Evolutionary conservation across 768 basidiomycete species (phyloP), one percentile per base, ranked within the genome.

Genomic region (Amanita phalloides): DNA sequence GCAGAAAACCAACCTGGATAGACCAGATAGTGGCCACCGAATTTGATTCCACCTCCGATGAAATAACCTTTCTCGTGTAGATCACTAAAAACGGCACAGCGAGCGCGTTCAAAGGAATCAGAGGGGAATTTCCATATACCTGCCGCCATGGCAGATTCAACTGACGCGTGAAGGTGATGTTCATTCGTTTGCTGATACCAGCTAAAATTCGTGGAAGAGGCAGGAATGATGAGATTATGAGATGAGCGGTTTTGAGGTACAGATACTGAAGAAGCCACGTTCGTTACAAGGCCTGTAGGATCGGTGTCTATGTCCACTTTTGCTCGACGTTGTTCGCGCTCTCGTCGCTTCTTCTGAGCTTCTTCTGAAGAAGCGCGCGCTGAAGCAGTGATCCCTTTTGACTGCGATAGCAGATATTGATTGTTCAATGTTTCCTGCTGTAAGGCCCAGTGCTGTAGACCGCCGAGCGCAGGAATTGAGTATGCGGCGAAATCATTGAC

Each of bases 11-110:
- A 62, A 86, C 95, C 95, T 48, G 96, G 96, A 68, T 99, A 99
- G 1, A 97, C 87, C 41, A 99, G 69, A 65, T 91, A 97, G 60
- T 98, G 93, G 1, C 93, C 94, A 5, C 96, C 96, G 61, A 99
- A 99, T 64, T 86, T 88, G 65, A 94, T 81, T 0, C 93, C 94
- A 0, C 80, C 80, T 44, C 93, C 93, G 79, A 96, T 78, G 64
- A 79, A 96, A 62, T 84, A 83, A 0, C 89, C 90, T 65, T 84
- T 78, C 55, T 83, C 79, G 86, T 88, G 90, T 10, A 96, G 64
- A 56, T 81, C 82, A 41, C 76, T 75, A 63, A 92, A 95, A 8
- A 92, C 85, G 8, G 74, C 81, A 55, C 88, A 92, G 50, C 81
- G 75, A 9, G 92, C 90, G 3, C 78, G 73, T 62, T 95, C 84